Evolutionary conservation across 2,329 filamentous ascomycete genomes (phyloP).

Genomic region (Cytospora paraplurivora): DNA sequence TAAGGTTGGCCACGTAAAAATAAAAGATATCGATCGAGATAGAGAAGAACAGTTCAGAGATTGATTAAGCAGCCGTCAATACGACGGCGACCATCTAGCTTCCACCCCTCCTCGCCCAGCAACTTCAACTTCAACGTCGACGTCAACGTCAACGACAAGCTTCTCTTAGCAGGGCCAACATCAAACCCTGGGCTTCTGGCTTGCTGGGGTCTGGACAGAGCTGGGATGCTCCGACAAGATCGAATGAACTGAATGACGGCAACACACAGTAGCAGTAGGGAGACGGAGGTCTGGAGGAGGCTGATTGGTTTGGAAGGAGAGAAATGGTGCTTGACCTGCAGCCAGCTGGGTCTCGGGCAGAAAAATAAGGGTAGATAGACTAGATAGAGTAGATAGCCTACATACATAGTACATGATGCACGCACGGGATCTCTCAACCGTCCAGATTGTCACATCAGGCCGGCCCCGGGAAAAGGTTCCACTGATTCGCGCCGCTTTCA

Average conservation of each 20-base stretch:
- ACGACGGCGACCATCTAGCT: constrained; percentile 23
- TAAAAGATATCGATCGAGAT: not conserved
- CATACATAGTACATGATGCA: constrained; percentile 1
- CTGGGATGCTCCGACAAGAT: not conserved
- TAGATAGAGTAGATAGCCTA: constrained; percentile 6
- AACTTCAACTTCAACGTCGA: not conserved
- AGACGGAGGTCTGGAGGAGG: constrained; percentile 1
- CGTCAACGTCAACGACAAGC: not conserved
- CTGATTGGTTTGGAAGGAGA: constrained; percentile 11
- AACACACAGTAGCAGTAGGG: not conserved
- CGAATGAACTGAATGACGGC: constrained; percentile 4
- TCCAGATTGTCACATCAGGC: constrained; percentile 5
- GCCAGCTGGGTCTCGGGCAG: constrained; percentile 15
- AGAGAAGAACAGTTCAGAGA: not conserved
- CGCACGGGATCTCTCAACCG: constrained; percentile 12
- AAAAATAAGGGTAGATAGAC: constrained; percentile 10
- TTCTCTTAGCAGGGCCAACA: not conserved
- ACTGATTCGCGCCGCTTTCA: constrained; percentile 14
- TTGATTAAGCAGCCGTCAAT: constrained; percentile 14
- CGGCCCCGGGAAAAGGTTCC: constrained; percentile 1
- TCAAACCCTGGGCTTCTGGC: not conserved
- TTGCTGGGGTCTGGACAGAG: not conserved
- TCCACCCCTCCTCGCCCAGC: constrained; percentile 18
- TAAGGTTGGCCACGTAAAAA: not conserved
- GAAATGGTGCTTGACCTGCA: constrained; percentile 9